Base-by-base conservation (phyloP, 768 basidiomycete genomes). In the Pleurotus sapidus region DNA sequence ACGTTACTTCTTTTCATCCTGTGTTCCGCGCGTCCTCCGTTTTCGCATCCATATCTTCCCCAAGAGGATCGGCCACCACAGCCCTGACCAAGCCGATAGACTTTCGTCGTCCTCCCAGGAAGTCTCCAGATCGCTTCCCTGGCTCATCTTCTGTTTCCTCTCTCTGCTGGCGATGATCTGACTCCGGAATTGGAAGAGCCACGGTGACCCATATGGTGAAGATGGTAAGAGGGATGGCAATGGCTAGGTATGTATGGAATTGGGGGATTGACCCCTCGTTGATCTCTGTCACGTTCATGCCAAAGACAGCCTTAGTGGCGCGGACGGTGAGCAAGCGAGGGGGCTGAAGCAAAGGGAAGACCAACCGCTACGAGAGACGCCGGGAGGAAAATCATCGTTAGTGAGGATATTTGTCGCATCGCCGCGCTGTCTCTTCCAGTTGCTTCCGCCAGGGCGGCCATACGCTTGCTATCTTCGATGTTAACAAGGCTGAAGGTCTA, bases 351-450 rank as follows among this genome's bases (percentile, higher is more conserved):
- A 20, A 46, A 55, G 3, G 39, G 40, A 48, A 25, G n/a, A 67
- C 72, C 51, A 62, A 78, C 77, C 6, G 76, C 76, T 30, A 73
- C 67, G 47, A 86, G 81, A 12, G 77, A 77, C 2, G 81, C 78
- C 0, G 85, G 85, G 7, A 86, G 69, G 65, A 86, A 87, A 15
- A 84, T 64, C 82, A 85, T 86, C 0, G 84, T 82, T 1, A 87
- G 67, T 58, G 84, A 84, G 0, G 82, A 76, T 30, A 86, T 78
- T 54, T 83, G 74, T 57, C 79, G 79, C 74, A 80, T 79, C 15
- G 77, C 79, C 74, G 49, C 25, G 58, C 70, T 34, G 53, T 75
- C 75, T 72, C 58, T 76, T 70, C 64, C 78, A 3, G 78, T 68
- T 3, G 77, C 74, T 51, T 73, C 56, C 0, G 81, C 76, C 57